Conservation (phyloP, 768 basidiomycete genomes). For the Mycena maculata region DNA sequence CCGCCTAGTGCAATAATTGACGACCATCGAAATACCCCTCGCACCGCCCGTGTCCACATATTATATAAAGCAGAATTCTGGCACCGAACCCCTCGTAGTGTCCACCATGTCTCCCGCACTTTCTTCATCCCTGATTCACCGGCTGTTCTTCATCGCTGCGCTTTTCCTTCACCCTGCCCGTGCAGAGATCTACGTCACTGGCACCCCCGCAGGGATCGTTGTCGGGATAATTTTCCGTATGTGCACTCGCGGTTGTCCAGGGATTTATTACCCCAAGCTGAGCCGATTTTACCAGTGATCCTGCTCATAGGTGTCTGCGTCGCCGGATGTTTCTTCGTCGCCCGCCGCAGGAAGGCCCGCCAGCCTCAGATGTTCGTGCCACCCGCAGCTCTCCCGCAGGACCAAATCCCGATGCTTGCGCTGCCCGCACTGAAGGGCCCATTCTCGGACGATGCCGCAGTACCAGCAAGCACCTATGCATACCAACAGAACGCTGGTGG, state of each 20-base stretch:
- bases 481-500: constrained; percentile 1
- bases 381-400: not conserved
- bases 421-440: constrained; percentile 2
- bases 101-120: not conserved
- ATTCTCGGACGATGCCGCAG: constrained; percentile 5
- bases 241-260: not conserved
- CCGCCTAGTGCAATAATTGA: no score
- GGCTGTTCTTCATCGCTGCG: constrained; percentile 15
- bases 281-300: not conserved
- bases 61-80: not conserved
- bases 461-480: not conserved
- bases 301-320: not conserved
- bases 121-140: constrained; percentile 36
- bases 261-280: not conserved
- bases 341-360: not conserved
- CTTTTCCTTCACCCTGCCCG: not conserved
- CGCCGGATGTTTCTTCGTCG: not conserved
- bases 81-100: not conserved
- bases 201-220: not conserved
- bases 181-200: not conserved
- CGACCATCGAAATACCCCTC: not conserved
- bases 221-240: not conserved
- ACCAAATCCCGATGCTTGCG: constrained; percentile 17
- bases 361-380: not conserved
- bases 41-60: not conserved